Percentiles rank a stretch among this genome's conserved stretches.
phyloP scores from a whole-genome alignment of 2,329 filamentous ascomycete species.

The Fonsecaea pugnacius region DNA sequence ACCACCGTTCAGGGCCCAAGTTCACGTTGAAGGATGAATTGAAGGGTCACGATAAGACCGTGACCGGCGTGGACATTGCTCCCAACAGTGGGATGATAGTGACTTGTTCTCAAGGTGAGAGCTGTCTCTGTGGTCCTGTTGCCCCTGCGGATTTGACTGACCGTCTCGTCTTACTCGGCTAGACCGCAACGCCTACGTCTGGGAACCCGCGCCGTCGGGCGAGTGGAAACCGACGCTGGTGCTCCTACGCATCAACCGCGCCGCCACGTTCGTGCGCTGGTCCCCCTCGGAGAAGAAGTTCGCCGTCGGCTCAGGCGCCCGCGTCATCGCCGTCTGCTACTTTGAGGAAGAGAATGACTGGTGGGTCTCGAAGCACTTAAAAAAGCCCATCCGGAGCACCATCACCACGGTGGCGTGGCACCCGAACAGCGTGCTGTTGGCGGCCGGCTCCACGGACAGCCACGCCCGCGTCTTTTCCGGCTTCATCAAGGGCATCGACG shows the following conservation, averaged over 20 bases:
- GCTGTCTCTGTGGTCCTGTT: neutral
- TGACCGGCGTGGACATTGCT: conserved; percentile 95
- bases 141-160: conserved; percentile 17
- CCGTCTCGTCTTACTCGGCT: conserved; percentile 12
- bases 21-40: conserved; percentile 90
- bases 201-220: conserved; percentile 88
- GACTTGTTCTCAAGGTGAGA: conserved; percentile 87
- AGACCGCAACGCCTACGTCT: conserved; percentile 98
- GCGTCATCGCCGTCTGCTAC: conserved; percentile 95
- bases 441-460: conserved; percentile 94
- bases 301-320: conserved; percentile 92
- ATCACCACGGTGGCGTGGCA: conserved; percentile 96
- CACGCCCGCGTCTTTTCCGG: conserved; percentile 93
- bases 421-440: conserved; percentile 92
- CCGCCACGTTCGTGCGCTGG: conserved; percentile 96
- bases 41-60: conserved; percentile 94
- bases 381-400: conserved; percentile 97
- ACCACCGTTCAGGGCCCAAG: conserved; percentile 70
- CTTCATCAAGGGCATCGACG: conserved; percentile 94
- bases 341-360: conserved; percentile 99
- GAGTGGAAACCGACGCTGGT: conserved; percentile 93
- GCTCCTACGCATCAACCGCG: conserved; percentile 93
- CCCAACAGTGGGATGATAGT: conserved; percentile 90
- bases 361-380: conserved; percentile 99
- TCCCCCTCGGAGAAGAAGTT: conserved; percentile 97